Conservation (phyloP, 169 alveolate genomes). For the Cryptosporidium andersoni region DNA sequence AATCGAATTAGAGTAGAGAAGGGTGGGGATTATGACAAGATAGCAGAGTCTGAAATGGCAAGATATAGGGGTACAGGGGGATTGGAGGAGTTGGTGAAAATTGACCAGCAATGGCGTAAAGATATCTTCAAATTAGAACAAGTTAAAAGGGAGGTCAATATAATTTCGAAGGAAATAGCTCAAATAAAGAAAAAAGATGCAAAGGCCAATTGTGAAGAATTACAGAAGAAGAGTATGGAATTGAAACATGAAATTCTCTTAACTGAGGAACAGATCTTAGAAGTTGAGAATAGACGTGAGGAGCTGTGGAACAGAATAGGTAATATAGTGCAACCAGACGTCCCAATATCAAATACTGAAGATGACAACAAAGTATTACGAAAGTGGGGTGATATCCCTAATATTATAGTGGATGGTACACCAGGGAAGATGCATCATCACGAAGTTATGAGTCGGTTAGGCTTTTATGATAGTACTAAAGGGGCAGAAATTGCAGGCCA, state of each 20-base stretch:
- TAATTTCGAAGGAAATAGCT: slow-evolving; percentile 78
- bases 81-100: slow-evolving; percentile 80
- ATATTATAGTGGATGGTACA: slow-evolving; percentile 83
- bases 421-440: slow-evolving; percentile 92
- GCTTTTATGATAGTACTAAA: slow-evolving; percentile 89
- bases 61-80: slow-evolving; percentile 79
- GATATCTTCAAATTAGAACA: slow-evolving; percentile 78
- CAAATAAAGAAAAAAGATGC: slow-evolving; percentile 82
- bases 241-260: slow-evolving; percentile 75
- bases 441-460: slow-evolving; percentile 89
- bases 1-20: slow-evolving; percentile 75
- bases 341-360: slow-evolving; percentile 92
- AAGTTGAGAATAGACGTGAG: slow-evolving; percentile 67
- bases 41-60: slow-evolving; percentile 77
- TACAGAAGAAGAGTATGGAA: slow-evolving; percentile 74
- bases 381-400: slow-evolving; percentile 90
- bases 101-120: slow-evolving; percentile 84
- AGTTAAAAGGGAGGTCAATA: slow-evolving; percentile 75
- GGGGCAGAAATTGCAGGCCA: slow-evolving; percentile 97
- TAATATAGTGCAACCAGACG: slow-evolving; percentile 90
- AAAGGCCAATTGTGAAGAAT: slow-evolving; percentile 82
- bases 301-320: slow-evolving; percentile 83
- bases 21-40: slow-evolving; percentile 84
- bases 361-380: slow-evolving; percentile 88
- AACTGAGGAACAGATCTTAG: slow-evolving; percentile 70